Base-by-base conservation (phyloP, 768 basidiomycete species). In the Tricholoma sp. region DNA sequence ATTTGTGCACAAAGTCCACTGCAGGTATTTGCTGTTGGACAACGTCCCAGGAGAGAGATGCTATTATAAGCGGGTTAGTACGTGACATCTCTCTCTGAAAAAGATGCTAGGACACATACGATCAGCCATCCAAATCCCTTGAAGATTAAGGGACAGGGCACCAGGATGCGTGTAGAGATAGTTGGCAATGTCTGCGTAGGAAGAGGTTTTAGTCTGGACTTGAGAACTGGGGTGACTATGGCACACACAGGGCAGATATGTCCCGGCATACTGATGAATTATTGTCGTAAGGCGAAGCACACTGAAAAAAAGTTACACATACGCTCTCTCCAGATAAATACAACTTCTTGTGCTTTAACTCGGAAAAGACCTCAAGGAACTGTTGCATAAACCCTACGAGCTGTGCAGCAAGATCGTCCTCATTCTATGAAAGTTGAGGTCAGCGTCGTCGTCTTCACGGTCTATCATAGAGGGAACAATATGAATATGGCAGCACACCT, bases 271-370 rank as follows among this genome's bases (percentile, higher is more conserved):
- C 89, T 88, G 32, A 43, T 24, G 35, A 16, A 52, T 54, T 50
- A 50, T 10, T 16, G 12, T 21, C 27, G 27, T 8, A 50, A 53
- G 54, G 58, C 12, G 16, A 14, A 22, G 21, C 11, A 24, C 29
- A n/a, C 16, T 50, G 32, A 21, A 29, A 45, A n/a, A 18, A 4
- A 16, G 31, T n/a, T 43, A 4, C 34, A 71, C 88, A 67, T 65
- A 90, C 88, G 67, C 89, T 90, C 73, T 90, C 88, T 24, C 89
- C 89, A 14, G 81, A 74, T 4, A 90, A 63, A 65, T 83, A 91
- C 4, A 89, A 71, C 9, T 86, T 88, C 72, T 87, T 89, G 19
- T 78, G 77, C 66, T 89, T 88, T 49, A 91, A 64, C 63, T 91
- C 89, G 0, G 74, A 74, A 71, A 91, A 91, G 3, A 91, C 81